Percentiles rank a stretch among this genome's conserved stretches.
These are phyloP conservation scores for Acer campestre DNA, from an alignment of 345 rosid species.

Conservation along the genomic window DNA sequence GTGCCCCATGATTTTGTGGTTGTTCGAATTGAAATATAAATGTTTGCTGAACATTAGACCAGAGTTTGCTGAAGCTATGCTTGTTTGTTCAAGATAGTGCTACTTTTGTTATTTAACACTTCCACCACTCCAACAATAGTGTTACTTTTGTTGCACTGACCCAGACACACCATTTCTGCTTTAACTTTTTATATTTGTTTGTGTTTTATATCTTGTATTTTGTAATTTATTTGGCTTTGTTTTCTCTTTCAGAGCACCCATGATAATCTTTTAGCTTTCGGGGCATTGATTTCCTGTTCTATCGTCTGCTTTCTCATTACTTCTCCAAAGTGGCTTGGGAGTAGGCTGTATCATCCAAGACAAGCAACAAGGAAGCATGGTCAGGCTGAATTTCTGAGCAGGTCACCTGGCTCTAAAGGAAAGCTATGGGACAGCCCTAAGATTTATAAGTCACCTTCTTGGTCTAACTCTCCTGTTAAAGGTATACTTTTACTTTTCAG, in stretches of 20 bases:
- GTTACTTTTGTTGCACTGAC: background rate
- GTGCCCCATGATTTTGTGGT: background rate
- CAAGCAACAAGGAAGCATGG: slow-evolving; percentile 35
- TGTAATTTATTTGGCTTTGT: background rate
- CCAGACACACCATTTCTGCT: background rate
- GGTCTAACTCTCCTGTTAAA: slow-evolving; percentile 63
- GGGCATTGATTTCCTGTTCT: slow-evolving; percentile 40
- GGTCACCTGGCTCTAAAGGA: slow-evolving; percentile 50
- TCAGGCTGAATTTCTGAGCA: slow-evolving; percentile 71
- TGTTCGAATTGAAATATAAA: background rate
- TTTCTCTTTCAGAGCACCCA: slow-evolving; percentile 62
- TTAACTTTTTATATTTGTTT: background rate
- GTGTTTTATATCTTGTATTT: slow-evolving; percentile 8
- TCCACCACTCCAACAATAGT: background rate
- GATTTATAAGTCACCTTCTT: slow-evolving; percentile 47
- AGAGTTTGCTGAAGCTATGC: background rate
- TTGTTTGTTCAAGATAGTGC: background rate
- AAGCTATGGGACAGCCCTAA: slow-evolving; percentile 49
- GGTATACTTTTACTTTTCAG: slow-evolving; percentile 39
- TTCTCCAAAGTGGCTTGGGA: slow-evolving; percentile 29
- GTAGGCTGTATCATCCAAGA: slow-evolving; percentile 19
- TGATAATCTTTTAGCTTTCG: slow-evolving; percentile 62
- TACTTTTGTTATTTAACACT: background rate
- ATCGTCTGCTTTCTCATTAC: slow-evolving; percentile 42
- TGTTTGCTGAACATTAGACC: background rate